Evolutionary conservation across 1,284 basidiomycete genomes (phyloP).

Genomic region (Macrocystidia cucumis): DNA sequence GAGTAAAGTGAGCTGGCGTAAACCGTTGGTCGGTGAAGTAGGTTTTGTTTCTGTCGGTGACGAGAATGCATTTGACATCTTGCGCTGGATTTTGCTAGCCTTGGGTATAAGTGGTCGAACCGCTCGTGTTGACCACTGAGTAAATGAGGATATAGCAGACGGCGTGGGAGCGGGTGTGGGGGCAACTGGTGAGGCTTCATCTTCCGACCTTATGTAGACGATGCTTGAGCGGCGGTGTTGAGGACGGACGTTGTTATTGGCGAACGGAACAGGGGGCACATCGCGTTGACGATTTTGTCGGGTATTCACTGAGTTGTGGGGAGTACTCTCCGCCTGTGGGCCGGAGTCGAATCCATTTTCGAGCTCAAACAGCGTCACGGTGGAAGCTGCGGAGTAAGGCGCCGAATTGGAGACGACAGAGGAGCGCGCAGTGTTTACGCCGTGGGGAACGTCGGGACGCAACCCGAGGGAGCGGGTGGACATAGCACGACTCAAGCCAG

Average conservation of each 20-base stretch:
- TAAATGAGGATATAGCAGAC: constrained; percentile 28
- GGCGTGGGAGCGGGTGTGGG: constrained; percentile 17
- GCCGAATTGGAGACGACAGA: constrained; percentile 36
- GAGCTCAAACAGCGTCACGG: constrained; percentile 51
- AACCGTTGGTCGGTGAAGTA: constrained; percentile 32
- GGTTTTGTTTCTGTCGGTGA: constrained; percentile 21
- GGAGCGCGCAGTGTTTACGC: constrained; percentile 38
- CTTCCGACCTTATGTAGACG: constrained; percentile 53
- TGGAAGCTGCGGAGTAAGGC: constrained; percentile 46
- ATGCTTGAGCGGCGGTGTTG: constrained; percentile 45
- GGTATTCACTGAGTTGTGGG: constrained; percentile 36
- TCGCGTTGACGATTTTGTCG: constrained; percentile 27
- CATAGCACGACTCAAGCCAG: constrained; percentile 25
- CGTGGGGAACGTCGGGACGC: constrained; percentile 38
- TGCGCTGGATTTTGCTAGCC: constrained; percentile 35
- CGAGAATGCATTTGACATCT: constrained; percentile 24
- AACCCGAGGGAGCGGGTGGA: constrained; percentile 41
- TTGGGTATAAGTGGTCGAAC: constrained; percentile 47
- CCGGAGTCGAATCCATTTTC: constrained; percentile 31
- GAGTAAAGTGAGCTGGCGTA: constrained; percentile 58
- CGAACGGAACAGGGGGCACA: constrained; percentile 24
- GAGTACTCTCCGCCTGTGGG: constrained; percentile 55
- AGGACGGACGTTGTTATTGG: constrained; percentile 17
- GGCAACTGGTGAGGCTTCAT: constrained; percentile 24
- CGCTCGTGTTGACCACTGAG: constrained; percentile 41